Evolutionary conservation across 1,139 yeast genomes (phyloP).

Genomic region (Pichia sp.): DNA sequence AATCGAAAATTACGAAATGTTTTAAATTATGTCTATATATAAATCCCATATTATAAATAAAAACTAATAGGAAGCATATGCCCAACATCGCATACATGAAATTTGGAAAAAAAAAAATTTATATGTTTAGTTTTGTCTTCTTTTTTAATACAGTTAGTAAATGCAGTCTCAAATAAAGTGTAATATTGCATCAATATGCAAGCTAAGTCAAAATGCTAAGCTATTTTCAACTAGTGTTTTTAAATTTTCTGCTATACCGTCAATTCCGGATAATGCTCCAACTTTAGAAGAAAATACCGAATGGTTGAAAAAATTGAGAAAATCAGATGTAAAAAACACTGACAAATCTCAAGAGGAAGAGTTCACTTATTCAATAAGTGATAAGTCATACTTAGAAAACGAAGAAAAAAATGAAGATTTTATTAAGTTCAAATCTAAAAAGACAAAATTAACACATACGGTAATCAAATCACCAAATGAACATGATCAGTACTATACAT

Average conservation of each 20-base stretch:
- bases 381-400: constrained; percentile 18
- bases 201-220: not conserved
- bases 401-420: constrained; percentile 16
- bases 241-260: not conserved
- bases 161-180: not conserved
- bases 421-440: constrained; percentile 12
- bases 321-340: not conserved
- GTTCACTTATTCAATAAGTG: constrained; percentile 17
- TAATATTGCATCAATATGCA: not conserved
- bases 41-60: too few relatives aligned
- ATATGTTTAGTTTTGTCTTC: not conserved
- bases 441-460: constrained; percentile 11
- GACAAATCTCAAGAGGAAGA: constrained; percentile 10
- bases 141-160: not conserved
- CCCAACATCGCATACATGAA: not conserved
- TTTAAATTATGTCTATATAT: too few relatives aligned
- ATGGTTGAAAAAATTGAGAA: constrained; percentile 33
- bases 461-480: constrained; percentile 14
- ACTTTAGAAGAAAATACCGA: constrained; percentile 38
- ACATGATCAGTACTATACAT: constrained; percentile 24
- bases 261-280: constrained; percentile 43
- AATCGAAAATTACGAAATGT: too few relatives aligned
- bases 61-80: too few relatives aligned
- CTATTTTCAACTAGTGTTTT: not conserved
- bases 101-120: not conserved